A percentile compares a stretch with the other conserved stretches of the same genome.
Evolutionary conservation across 1,284 basidiomycete genomes (phyloP).

Genomic region (Ceratobasidium sp.): DNA sequence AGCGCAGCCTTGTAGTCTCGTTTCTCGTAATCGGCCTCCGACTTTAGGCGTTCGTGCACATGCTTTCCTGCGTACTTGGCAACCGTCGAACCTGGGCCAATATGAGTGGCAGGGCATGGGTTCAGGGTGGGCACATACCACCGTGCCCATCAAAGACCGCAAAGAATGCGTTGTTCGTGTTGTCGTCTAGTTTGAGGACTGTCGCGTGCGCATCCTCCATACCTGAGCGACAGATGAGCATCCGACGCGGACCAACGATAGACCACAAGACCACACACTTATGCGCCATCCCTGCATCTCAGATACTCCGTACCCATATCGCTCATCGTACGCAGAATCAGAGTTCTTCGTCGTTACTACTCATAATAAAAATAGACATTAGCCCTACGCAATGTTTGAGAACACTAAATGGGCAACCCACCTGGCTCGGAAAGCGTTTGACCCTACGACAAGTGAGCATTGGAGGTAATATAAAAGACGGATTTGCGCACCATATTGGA

Average conservation of each 20-base stretch:
- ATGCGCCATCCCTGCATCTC: constrained; percentile 99
- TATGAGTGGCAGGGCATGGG: constrained; percentile 8
- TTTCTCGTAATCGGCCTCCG: constrained; percentile 75
- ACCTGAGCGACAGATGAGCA: constrained; percentile 56
- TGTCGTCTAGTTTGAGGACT: constrained; percentile 70
- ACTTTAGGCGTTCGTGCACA: constrained; percentile 81
- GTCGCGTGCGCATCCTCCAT: constrained; percentile 99
- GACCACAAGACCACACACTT: constrained; percentile 70
- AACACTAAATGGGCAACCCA: constrained; percentile 45
- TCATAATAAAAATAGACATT: constrained; percentile 30
- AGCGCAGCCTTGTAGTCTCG: constrained; percentile 78
- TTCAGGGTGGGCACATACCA: constrained; percentile 61
- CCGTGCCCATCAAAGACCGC: constrained; percentile 99
- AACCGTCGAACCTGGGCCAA: constrained; percentile 75
- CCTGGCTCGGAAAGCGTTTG: constrained; percentile 76
- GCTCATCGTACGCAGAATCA: constrained; percentile 77
- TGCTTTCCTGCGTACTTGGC: constrained; percentile 92
- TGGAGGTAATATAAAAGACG: neutral
- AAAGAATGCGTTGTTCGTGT: constrained; percentile 80
- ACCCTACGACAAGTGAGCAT: constrained; percentile 55
- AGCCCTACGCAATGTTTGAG: neutral
- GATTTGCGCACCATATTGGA: constrained; percentile 30
- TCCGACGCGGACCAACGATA: neutral
- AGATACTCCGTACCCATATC: constrained; percentile 82
- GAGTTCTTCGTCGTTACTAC: constrained; percentile 87